These are phyloP conservation scores for Phytophthora litchii DNA, from an alignment of 352 stramenopile genomes.

Conservation along the genomic window DNA sequence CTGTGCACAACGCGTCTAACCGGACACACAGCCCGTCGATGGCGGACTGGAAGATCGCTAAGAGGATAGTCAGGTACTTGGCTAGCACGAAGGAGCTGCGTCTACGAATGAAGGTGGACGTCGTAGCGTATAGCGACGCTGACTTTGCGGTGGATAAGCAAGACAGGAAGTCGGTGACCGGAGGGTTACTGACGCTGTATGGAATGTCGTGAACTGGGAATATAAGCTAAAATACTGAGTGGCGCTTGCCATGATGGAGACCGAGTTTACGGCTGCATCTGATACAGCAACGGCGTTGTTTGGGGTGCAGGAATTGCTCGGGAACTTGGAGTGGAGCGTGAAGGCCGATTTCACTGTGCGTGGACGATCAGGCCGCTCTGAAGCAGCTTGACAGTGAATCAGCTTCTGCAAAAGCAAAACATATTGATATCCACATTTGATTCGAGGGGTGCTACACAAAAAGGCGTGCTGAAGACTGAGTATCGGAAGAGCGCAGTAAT, in stretches of 20 bases:
- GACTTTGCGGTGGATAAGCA: neutral
- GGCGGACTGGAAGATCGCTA: constrained; percentile 13
- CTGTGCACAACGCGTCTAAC: constrained; percentile 21
- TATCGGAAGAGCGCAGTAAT: neutral
- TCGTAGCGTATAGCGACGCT: neutral
- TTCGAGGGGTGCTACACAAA: neutral
- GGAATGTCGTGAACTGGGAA: neutral
- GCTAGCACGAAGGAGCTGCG: neutral
- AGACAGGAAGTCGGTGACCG: neutral
- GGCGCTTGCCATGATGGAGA: neutral
- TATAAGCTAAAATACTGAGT: neutral
- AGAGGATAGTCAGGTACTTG: neutral
- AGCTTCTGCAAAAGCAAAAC: neutral
- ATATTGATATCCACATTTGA: neutral
- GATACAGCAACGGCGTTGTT: neutral
- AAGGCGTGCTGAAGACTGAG: neutral
- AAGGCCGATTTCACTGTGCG: neutral
- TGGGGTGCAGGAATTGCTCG: neutral
- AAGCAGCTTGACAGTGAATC: neutral
- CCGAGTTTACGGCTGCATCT: neutral
- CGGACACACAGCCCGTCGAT: constrained; percentile 7
- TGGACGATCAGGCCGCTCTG: neutral
- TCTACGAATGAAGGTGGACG: neutral
- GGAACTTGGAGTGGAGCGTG: neutral
- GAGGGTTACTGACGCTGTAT: neutral